Evolutionary conservation across 2,329 filamentous ascomycete species (phyloP).

Genomic region (Taxawa tesnikishii): DNA sequence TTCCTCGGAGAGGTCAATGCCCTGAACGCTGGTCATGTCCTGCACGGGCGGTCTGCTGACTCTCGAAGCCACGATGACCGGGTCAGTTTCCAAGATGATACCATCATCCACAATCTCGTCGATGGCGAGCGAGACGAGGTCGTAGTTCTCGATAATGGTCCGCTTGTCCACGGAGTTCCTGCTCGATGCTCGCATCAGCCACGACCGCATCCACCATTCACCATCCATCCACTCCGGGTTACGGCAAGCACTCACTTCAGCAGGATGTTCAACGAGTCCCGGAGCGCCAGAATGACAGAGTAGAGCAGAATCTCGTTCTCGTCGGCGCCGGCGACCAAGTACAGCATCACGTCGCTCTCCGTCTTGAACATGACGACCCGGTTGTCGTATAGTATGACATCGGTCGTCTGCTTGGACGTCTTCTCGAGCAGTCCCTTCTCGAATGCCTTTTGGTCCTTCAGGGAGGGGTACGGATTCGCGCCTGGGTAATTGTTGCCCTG

Average conservation of each 20-base stretch:
- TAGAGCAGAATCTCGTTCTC: constrained; percentile 97
- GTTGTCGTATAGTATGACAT: constrained; percentile 97
- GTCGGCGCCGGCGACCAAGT: constrained; percentile 79
- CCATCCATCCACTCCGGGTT: too few species aligned
- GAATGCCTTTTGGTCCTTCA: constrained; percentile 92
- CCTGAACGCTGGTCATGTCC: constrained; percentile 78
- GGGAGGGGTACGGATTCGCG: constrained; percentile 69
- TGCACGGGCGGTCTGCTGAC: constrained; percentile 86
- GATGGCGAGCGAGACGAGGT: constrained; percentile 82
- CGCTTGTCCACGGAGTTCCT: constrained; percentile 96
- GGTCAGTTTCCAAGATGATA: constrained; percentile 94
- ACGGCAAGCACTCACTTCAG: constrained; percentile 63
- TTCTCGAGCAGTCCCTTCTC: constrained; percentile 94
- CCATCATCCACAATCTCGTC: constrained; percentile 94
- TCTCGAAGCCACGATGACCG: constrained; percentile 80
- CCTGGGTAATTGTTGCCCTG: constrained; percentile 46
- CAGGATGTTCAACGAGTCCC: constrained; percentile 79
- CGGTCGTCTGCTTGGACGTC: constrained; percentile 87
- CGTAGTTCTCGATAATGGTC: constrained; percentile 97
- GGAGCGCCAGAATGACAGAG: constrained; percentile 76
- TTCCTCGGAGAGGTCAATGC: constrained; percentile 91
- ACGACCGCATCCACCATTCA: not conserved
- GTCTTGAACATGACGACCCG: constrained; percentile 94
- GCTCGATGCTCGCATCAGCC: constrained; percentile 9
- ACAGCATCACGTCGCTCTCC: constrained; percentile 94